phyloP scores from a whole-genome alignment of 192 early-diverging fungal genomes.

The Piromyces finnis region DNA sequence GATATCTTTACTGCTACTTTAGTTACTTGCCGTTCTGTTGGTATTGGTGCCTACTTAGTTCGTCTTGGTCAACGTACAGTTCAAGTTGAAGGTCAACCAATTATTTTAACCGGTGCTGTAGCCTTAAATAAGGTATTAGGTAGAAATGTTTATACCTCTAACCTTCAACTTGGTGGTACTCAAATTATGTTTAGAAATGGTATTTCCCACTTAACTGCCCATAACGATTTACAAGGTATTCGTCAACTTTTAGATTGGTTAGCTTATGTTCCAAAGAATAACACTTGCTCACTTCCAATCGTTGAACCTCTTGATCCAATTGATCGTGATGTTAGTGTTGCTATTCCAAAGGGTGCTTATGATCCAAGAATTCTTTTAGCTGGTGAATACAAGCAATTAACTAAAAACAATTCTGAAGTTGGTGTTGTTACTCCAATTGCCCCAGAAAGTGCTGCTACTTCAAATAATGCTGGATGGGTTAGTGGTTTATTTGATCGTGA shows the following conservation, averaged over 20 bases:
- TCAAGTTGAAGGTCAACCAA: slow-evolving; percentile 95
- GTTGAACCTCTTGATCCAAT: slow-evolving; percentile 35
- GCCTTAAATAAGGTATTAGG: slow-evolving; percentile 97
- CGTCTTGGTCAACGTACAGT: slow-evolving; percentile 92
- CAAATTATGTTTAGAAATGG: slow-evolving; percentile 99
- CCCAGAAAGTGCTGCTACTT: not conserved
- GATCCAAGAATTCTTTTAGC: slow-evolving; percentile 82
- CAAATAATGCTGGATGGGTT: slow-evolving; percentile 28
- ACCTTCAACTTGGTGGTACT: slow-evolving; percentile 93
- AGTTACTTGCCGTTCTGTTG: slow-evolving; percentile 94
- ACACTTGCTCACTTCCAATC: slow-evolving; percentile 42
- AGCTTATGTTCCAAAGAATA: slow-evolving; percentile 63
- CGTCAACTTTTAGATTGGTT: slow-evolving; percentile 87
- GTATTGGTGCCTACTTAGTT: slow-evolving; percentile 96
- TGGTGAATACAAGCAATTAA: slow-evolving; percentile 33
- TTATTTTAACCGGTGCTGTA: slow-evolving; percentile 91
- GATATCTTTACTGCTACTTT: slow-evolving; percentile 95
- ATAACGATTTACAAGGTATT: slow-evolving; percentile 89
- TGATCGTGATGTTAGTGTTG: slow-evolving; percentile 66
- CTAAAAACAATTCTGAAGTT: slow-evolving; percentile 26
- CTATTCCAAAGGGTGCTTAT: slow-evolving; percentile 61
- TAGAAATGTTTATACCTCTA: slow-evolving; percentile 93
- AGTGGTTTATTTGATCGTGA: slow-evolving; percentile 90
- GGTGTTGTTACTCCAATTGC: not conserved
- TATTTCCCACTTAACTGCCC: slow-evolving; percentile 87